phyloP scores from a whole-genome alignment of 2,329 filamentous ascomycete genomes.

The Aspergillus tamarii region DNA sequence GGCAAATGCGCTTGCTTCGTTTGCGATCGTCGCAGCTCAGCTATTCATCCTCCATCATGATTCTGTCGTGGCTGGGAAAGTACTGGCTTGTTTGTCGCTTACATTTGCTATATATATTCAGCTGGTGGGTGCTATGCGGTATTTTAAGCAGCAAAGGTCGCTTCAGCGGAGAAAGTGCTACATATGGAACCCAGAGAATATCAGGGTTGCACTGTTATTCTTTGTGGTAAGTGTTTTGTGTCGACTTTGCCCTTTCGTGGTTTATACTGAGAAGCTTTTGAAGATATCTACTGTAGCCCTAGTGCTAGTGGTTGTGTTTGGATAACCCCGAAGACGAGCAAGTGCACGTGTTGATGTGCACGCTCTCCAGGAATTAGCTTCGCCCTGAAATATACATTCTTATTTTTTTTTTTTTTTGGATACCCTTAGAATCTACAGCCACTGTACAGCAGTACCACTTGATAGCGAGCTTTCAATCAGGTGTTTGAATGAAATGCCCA shows the following conservation, averaged over 20 bases:
- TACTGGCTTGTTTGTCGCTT: slow-evolving; percentile 1
- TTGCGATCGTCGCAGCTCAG: neutral
- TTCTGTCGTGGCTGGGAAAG: slow-evolving; percentile 1
- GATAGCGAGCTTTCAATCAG: neutral
- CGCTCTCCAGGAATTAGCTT: neutral
- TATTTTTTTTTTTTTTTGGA: neutral
- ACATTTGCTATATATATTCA: neutral
- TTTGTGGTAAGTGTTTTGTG: neutral
- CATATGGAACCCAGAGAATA: slow-evolving; percentile 1
- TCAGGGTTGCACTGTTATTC: neutral
- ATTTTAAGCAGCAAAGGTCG: neutral
- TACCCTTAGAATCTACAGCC: neutral
- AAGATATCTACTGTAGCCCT: neutral
- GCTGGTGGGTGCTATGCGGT: neutral
- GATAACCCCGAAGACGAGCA: neutral
- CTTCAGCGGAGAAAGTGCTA: slow-evolving; percentile 1
- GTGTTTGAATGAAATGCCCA: neutral
- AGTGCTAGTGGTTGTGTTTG: neutral
- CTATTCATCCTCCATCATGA: slow-evolving; percentile 1
- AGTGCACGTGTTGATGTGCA: neutral
- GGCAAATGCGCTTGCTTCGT: slow-evolving; percentile 5
- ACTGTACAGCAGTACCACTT: neutral
- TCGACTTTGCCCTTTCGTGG: neutral
- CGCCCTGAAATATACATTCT: neutral
- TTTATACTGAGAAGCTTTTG: neutral